phyloP scores from a whole-genome alignment of 176 grass and related monocot genomes.

The Triticum urartu region DNA sequence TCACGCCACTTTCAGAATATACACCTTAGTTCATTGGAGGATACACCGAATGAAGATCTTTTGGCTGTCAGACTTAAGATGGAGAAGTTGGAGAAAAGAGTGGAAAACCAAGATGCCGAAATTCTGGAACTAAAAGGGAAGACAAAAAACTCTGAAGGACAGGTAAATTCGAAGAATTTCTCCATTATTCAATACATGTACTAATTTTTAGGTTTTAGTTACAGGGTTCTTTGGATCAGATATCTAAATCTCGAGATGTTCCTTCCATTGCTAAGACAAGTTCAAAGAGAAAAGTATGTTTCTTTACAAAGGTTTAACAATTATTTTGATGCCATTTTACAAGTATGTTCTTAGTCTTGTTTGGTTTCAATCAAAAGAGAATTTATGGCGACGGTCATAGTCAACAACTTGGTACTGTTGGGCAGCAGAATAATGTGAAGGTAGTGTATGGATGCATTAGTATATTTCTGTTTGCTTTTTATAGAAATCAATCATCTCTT shows the following conservation, averaged over 20 bases:
- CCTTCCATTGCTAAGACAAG: neutral
- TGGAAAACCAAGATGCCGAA: neutral
- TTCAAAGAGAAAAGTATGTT: neutral
- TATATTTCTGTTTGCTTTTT: neutral
- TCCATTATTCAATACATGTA: neutral
- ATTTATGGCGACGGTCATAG: neutral
- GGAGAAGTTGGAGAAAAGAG: neutral
- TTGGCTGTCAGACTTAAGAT: neutral
- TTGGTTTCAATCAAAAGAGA: neutral
- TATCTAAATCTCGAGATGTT: neutral
- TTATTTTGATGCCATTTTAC: neutral
- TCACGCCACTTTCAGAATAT: neutral
- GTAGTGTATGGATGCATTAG: neutral
- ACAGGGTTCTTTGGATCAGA: neutral
- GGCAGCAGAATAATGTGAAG: neutral
- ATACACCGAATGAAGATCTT: neutral
- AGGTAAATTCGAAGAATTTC: neutral
- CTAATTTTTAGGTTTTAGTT: neutral
- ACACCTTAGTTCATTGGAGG: neutral
- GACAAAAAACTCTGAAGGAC: neutral
- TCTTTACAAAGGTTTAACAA: neutral
- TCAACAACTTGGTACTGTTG: neutral
- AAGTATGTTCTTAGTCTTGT: neutral
- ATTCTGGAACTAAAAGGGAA: constrained; percentile 11
- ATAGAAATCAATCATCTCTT: neutral